These are phyloP conservation scores for Symbiodinium natans DNA, from an alignment of 73 alveolate genomes.

Conservation along the genomic window DNA sequence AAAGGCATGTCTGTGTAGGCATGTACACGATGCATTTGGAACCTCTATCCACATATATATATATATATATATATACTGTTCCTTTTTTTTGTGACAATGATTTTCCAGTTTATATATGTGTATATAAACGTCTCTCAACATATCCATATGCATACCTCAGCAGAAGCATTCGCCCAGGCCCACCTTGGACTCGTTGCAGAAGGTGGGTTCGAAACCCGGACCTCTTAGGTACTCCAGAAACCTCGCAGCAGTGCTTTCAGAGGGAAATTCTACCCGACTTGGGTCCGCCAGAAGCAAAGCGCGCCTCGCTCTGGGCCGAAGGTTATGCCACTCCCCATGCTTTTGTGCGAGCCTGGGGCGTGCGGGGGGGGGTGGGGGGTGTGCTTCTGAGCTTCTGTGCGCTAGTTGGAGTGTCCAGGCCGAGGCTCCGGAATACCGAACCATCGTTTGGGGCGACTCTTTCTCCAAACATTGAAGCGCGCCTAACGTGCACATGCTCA, in stretches of 20 bases:
- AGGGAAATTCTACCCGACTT: too few species aligned
- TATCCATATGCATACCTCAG: too few species aligned
- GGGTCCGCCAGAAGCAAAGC: too few species aligned
- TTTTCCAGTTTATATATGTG: too few species aligned
- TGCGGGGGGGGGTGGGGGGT: not conserved
- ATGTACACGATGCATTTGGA: too few species aligned
- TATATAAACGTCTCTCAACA: too few species aligned
- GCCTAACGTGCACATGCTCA: too few species aligned
- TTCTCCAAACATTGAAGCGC: not conserved
- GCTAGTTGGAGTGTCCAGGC: not conserved
- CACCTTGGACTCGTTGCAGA: slow-evolving; percentile 56
- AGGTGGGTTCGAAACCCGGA: slow-evolving; percentile 45
- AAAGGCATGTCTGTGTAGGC: too few species aligned
- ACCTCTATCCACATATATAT: too few species aligned
- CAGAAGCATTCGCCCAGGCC: not conserved
- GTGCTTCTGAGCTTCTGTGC: not conserved
- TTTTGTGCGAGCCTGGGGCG: slow-evolving; percentile 50
- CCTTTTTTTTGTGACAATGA: too few species aligned
- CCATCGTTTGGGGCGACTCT: too few species aligned
- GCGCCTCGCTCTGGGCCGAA: slow-evolving; percentile 80
- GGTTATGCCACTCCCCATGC: slow-evolving; percentile 92
- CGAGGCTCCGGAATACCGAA: not conserved
- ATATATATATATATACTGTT: too few species aligned
- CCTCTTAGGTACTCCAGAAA: slow-evolving; percentile 52
- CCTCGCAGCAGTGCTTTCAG: not conserved